These are phyloP conservation scores for Piromyces finnis DNA, from an alignment of 192 early-diverging fungal genomes.

Conservation along the genomic window DNA sequence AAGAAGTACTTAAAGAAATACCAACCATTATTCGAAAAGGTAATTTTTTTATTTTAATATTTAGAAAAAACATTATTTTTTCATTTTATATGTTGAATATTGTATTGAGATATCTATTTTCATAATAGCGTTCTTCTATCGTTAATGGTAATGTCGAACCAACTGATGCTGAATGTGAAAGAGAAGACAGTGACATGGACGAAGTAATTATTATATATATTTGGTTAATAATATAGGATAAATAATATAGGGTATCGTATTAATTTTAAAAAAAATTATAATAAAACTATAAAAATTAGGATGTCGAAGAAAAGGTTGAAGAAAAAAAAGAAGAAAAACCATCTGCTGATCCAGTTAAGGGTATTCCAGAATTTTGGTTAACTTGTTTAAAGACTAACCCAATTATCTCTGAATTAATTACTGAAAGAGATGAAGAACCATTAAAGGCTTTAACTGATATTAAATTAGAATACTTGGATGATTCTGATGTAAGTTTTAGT, in stretches of 20 bases:
- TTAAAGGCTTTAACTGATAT: conserved; percentile 84
- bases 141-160: conserved; percentile 72
- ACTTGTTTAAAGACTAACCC: conserved; percentile 77
- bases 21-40: conserved; percentile 68
- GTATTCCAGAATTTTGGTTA: conserved; percentile 94
- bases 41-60: conserved; percentile 7
- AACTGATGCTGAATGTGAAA: conserved; percentile 63
- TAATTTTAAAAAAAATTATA: no score
- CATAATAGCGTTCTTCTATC: conserved; percentile 59
- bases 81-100: no score
- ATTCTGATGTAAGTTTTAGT: not conserved
- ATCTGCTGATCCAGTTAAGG: conserved; percentile 16
- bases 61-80: no score
- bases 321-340: conserved; percentile 21
- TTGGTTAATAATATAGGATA: no score
- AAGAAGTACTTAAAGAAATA: conserved; percentile 84
- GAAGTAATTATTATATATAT: conserved; percentile 6
- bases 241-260: no score
- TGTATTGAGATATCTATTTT: no score
- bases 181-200: conserved; percentile 37
- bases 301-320: conserved; percentile 14
- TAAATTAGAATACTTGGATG: conserved; percentile 56
- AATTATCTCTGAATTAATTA: conserved; percentile 65
- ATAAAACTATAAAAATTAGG: conserved; percentile 9
- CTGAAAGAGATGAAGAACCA: conserved; percentile 73